Evolutionary conservation across 2,329 filamentous ascomycete species (phyloP).

Genomic region (Colletotrichum brevisporum): DNA sequence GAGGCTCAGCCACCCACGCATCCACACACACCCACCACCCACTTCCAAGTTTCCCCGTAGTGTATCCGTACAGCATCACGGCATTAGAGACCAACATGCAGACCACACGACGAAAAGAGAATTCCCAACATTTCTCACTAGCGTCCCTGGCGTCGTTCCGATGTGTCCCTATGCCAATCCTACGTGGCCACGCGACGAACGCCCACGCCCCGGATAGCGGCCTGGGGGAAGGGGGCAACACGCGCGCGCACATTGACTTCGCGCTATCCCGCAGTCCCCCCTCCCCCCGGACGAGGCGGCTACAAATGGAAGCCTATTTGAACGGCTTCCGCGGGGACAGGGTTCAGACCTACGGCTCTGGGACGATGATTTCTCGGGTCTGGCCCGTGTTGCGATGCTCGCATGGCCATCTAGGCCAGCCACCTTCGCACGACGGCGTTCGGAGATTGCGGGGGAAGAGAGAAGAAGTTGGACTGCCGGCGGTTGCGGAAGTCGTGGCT

Average conservation of each 20-base stretch:
- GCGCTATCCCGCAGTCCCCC: not conserved
- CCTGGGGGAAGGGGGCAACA: not conserved
- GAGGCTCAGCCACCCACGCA: too few relatives aligned
- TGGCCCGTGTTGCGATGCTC: not conserved
- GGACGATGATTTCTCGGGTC: not conserved
- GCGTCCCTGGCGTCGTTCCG: not conserved
- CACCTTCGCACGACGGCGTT: not conserved
- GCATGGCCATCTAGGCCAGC: not conserved
- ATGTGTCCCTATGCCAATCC: slow-evolving; percentile 7
- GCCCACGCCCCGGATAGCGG: slow-evolving; percentile 2
- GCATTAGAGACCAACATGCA: not conserved
- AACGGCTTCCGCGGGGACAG: slow-evolving; percentile 1
- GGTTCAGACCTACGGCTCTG: not conserved
- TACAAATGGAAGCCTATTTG: slow-evolving; percentile 21
- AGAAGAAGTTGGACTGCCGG: not conserved
- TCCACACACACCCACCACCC: not conserved
- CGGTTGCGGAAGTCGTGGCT: too few relatives aligned
- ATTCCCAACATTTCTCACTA: slow-evolving; percentile 13
- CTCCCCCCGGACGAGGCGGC: slow-evolving; percentile 1
- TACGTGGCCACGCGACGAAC: slow-evolving; percentile 15
- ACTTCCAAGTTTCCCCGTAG: too few relatives aligned
- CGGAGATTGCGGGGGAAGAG: not conserved
- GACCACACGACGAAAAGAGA: not conserved
- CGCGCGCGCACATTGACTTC: not conserved
- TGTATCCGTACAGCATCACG: not conserved